Evolutionary conservation across 768 basidiomycete genomes (phyloP).

Genomic region (Lactarius akahatsu): DNA sequence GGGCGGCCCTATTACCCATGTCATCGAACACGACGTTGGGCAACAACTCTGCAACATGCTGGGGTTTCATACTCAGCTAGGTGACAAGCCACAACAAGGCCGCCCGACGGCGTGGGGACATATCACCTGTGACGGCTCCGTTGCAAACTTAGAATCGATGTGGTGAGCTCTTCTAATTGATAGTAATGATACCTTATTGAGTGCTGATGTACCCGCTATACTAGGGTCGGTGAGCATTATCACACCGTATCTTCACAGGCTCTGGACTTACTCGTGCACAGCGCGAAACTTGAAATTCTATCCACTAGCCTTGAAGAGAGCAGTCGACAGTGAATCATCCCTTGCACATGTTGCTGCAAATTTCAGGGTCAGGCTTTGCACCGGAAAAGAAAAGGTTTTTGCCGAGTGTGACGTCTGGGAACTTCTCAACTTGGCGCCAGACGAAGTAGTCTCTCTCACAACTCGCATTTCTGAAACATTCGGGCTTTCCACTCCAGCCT

Average conservation of each 20-base stretch:
- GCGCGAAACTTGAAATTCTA: conserved; percentile 51
- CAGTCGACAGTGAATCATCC: conserved; percentile 29
- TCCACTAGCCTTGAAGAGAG: conserved; percentile 40
- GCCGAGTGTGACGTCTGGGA: conserved; percentile 39
- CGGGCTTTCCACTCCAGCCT: conserved; percentile 36
- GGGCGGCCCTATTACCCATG: conserved; percentile 42
- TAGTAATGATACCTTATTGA: neutral
- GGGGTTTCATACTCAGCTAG: conserved; percentile 35
- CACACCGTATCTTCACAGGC: neutral
- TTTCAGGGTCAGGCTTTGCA: conserved; percentile 38
- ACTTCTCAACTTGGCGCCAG: conserved; percentile 42
- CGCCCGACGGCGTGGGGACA: conserved; percentile 41
- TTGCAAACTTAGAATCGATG: conserved; percentile 50
- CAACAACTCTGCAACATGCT: conserved; percentile 43
- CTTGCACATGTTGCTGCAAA: conserved; percentile 36
- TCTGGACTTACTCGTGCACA: conserved; percentile 24
- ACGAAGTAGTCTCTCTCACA: conserved; percentile 40
- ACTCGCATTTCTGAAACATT: conserved; percentile 37
- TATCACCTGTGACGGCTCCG: conserved; percentile 44
- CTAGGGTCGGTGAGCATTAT: conserved; percentile 23
- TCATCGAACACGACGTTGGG: conserved; percentile 42
- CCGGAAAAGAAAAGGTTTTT: conserved; percentile 34
- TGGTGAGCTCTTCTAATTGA: conserved; percentile 36
- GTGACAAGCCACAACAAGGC: neutral
- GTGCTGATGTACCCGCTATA: neutral